phyloP scores from a whole-genome alignment of 345 rosid genomes.

The Eucalyptus decipiens region DNA sequence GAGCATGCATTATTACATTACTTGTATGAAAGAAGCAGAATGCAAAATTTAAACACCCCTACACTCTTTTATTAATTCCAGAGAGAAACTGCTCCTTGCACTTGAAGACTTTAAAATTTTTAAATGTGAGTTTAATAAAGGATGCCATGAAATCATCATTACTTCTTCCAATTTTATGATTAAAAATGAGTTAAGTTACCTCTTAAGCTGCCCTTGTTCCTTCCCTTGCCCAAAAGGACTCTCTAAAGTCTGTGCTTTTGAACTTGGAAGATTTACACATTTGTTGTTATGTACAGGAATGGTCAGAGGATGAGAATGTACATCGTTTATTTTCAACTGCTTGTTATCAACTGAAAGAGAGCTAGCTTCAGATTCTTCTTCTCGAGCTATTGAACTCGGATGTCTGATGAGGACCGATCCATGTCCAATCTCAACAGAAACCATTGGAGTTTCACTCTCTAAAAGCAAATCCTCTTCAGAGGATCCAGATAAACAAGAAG shows the following conservation, averaged over 20 bases:
- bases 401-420: conserved; percentile 85
- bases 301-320: conserved; percentile 39
- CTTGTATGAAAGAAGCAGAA: neutral
- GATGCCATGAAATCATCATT: neutral
- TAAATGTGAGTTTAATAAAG: neutral
- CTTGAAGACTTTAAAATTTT: neutral
- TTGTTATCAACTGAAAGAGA: conserved; percentile 86
- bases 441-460: conserved; percentile 86
- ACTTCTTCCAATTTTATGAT: neutral
- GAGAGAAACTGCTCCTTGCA: neutral
- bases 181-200: conserved; percentile 19
- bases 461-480: conserved; percentile 92
- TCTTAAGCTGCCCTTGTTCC: conserved; percentile 49
- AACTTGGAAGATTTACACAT: conserved; percentile 11
- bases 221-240: conserved; percentile 23
- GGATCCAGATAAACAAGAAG: conserved; percentile 76
- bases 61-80: neutral
- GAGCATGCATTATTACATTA: neutral
- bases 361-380: conserved; percentile 98
- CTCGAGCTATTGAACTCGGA: conserved; percentile 73
- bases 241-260: conserved; percentile 18
- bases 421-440: conserved; percentile 94
- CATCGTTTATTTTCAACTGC: conserved; percentile 33
- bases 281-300: conserved; percentile 28
- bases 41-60: neutral